Evolutionary conservation across 2,329 filamentous ascomycete genomes (phyloP).

Genomic region (Phoma herbarum): DNA sequence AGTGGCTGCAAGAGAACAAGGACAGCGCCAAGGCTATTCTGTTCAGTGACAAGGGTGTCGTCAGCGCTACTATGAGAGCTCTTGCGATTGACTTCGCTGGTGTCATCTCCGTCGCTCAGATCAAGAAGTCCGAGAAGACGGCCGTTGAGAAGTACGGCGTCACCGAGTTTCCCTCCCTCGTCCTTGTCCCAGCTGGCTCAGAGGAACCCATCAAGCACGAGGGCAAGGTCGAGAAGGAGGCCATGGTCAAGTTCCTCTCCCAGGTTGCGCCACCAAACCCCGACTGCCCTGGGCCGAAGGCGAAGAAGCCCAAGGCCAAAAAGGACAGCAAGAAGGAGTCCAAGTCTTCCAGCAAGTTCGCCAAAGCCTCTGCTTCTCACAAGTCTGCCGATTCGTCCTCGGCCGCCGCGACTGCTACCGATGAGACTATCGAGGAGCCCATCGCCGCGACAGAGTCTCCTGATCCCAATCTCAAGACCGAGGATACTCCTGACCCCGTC

Average conservation of each 20-base stretch:
- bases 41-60: constrained; percentile 92
- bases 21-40: constrained; percentile 84
- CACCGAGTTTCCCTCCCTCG: constrained; percentile 77
- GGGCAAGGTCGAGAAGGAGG: constrained; percentile 85
- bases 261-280: constrained; percentile 82
- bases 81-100: constrained; percentile 91
- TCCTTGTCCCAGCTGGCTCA: constrained; percentile 78
- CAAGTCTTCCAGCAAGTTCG: constrained; percentile 59
- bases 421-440: constrained; percentile 59
- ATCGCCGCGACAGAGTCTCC: constrained; percentile 64
- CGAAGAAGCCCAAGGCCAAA: constrained; percentile 55
- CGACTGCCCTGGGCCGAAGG: constrained; percentile 67
- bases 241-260: constrained; percentile 82
- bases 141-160: constrained; percentile 79
- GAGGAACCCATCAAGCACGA: constrained; percentile 76
- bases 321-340: constrained; percentile 57
- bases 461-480: constrained; percentile 57
- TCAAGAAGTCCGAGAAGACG: constrained; percentile 80
- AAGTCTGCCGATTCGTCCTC: constrained; percentile 59
- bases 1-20: constrained; percentile 73
- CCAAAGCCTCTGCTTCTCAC: constrained; percentile 62
- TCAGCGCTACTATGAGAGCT: constrained; percentile 81
- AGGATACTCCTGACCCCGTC: constrained; percentile 58
- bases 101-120: constrained; percentile 79
- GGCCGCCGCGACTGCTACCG: constrained; percentile 58